A percentile compares a stretch with the other conserved stretches of the same genome.
Conservation (phyloP, 257 asterid genomes). For the Striga asiatica region DNA sequence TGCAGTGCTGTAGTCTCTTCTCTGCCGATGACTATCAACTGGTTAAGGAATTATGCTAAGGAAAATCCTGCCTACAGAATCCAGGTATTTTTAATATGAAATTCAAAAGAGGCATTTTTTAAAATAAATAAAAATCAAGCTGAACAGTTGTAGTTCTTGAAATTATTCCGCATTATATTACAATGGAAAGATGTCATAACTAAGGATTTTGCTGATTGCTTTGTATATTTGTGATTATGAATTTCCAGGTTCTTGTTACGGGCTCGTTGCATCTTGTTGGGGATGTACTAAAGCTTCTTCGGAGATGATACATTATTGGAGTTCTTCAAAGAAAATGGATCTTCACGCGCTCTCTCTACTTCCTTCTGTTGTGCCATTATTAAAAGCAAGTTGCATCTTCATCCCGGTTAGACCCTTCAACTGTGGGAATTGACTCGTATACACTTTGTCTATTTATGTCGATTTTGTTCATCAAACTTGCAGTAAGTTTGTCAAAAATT, state of each 20-base stretch:
- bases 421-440: not conserved
- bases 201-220: not conserved
- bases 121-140: too few species aligned
- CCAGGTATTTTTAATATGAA: too few species aligned
- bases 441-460: not conserved
- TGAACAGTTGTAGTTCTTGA: not conserved
- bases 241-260: slow-evolving; percentile 77
- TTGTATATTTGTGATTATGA: not conserved
- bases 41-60: slow-evolving; percentile 57
- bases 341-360: not conserved
- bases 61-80: slow-evolving; percentile 52
- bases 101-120: too few species aligned
- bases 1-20: slow-evolving; percentile 75
- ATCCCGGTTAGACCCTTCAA: not conserved
- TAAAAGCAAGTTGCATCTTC: not conserved
- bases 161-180: not conserved
- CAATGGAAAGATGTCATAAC: not conserved
- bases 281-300: slow-evolving; percentile 64
- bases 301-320: slow-evolving; percentile 25
- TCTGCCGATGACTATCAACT: slow-evolving; percentile 62
- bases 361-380: not conserved
- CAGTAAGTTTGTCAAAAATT: not conserved
- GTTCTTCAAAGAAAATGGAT: not conserved
- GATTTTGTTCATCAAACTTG: not conserved
- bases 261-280: slow-evolving; percentile 91